Evolutionary conservation across 1,284 basidiomycete species (phyloP).

Genomic region (Rhizoctonia solani): DNA sequence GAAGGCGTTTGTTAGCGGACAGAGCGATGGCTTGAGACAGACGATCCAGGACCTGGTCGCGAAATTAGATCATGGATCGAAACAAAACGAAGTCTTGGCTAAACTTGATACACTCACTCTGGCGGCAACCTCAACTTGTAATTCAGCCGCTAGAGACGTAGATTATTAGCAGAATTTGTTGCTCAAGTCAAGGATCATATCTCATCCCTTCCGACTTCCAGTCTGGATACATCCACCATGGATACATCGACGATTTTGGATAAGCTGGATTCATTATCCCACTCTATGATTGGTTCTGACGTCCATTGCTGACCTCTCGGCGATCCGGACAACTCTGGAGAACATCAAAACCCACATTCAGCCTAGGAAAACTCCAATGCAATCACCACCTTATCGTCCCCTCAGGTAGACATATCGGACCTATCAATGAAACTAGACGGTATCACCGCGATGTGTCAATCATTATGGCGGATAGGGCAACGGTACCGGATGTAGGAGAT

Average conservation of each 20-base stretch:
- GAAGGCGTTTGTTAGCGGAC: background rate
- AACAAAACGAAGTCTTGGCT: background rate
- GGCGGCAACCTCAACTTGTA: background rate
- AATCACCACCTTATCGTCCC: background rate
- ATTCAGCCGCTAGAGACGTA: background rate
- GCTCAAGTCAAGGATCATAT: slow-evolving; percentile 18
- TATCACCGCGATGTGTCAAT: slow-evolving; percentile 24
- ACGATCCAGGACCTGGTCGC: slow-evolving; percentile 44
- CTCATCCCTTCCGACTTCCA: background rate
- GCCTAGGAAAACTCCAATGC: background rate
- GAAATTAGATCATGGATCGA: slow-evolving; percentile 37
- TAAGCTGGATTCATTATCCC: slow-evolving; percentile 10
- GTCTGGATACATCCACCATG: background rate
- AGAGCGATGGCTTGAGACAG: slow-evolving; percentile 37
- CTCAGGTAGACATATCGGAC: slow-evolving; percentile 10
- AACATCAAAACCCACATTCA: background rate
- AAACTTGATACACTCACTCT: background rate
- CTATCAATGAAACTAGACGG: slow-evolving; percentile 24
- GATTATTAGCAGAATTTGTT: slow-evolving; percentile 8
- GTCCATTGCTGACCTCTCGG: slow-evolving; percentile 1
- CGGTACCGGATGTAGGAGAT: background rate
- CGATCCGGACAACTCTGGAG: background rate
- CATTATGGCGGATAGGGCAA: slow-evolving; percentile 2
- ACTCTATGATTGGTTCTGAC: no score
- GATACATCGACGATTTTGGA: background rate